Evolutionary conservation across 306 rosid species (phyloP).

Genomic region (Malus domestica): ASM211411v1 NC_041795.1:25958501-25959000

Average conservation of each 20-base stretch:
- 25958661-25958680: constrained; percentile 19
- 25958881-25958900: constrained; percentile 9
- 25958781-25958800: constrained; percentile 20
- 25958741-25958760: constrained; percentile 16
- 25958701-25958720: constrained; percentile 17
- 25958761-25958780: constrained; percentile 24
- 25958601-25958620: constrained; percentile 4
- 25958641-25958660: constrained; percentile 14
- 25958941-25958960: constrained; percentile 13
- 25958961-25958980: constrained; percentile 15
- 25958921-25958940: background rate
- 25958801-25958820: constrained; percentile 11
- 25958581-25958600: constrained; percentile 17
- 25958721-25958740: background rate
- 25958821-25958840: constrained; percentile 19
- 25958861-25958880: constrained; percentile 13
- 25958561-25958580: constrained; percentile 12
- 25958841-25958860: constrained; percentile 8
- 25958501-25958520: constrained; percentile 22
- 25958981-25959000: constrained; percentile 21
- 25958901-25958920: constrained; percentile 3
- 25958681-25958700: constrained; percentile 15
- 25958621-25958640: constrained; percentile 20
- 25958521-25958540: constrained; percentile 20
- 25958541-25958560: background rate